Evolutionary conservation across 2,329 filamentous ascomycete genomes (phyloP).

Genomic region (Niveomyces coronatus): DNA sequence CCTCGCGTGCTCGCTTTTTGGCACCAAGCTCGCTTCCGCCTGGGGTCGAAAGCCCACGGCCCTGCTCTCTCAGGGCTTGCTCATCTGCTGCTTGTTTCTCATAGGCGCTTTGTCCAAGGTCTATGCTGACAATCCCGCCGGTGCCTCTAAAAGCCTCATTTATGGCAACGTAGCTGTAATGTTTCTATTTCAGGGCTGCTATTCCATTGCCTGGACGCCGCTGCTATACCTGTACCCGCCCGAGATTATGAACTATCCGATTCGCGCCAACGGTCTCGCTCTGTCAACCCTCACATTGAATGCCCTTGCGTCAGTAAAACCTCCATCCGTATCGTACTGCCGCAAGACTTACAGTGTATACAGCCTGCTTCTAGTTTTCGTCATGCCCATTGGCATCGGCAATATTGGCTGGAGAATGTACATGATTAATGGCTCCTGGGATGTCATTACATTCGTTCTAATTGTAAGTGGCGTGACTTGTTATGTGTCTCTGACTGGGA

Average conservation of each 20-base stretch:
- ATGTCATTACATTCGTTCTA: conserved; percentile 17
- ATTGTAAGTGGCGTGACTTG: too few relatives aligned
- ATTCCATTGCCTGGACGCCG: conserved; percentile 23
- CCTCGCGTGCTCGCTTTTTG: conserved; percentile 22
- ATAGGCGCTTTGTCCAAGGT: conserved; percentile 19
- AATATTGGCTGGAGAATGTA: conserved; percentile 22
- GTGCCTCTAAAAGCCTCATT: too few relatives aligned
- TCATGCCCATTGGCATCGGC: conserved; percentile 20
- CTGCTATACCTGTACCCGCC: conserved; percentile 24
- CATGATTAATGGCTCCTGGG: conserved; percentile 21
- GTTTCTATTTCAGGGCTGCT: conserved; percentile 24
- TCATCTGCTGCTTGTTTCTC: conserved; percentile 15
- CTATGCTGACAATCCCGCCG: too few relatives aligned
- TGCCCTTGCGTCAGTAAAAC: too few relatives aligned
- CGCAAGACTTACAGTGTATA: too few relatives aligned
- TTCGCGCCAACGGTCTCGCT: conserved; percentile 21
- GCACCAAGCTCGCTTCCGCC: conserved; percentile 23
- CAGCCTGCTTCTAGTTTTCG: conserved; percentile 16
- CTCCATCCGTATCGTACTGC: too few relatives aligned
- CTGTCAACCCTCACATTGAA: conserved; percentile 19
- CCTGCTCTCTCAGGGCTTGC: conserved; percentile 17
- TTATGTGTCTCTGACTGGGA: too few relatives aligned
- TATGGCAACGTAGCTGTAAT: conserved; percentile 28
- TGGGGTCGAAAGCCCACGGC: conserved; percentile 22
- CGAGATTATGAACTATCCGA: conserved; percentile 21